Percentiles rank a stretch among this genome's conserved stretches.
These are phyloP conservation scores for Globisporangium emineosum DNA, from an alignment of 352 stramenopile genomes.

Conservation along the genomic window DNA sequence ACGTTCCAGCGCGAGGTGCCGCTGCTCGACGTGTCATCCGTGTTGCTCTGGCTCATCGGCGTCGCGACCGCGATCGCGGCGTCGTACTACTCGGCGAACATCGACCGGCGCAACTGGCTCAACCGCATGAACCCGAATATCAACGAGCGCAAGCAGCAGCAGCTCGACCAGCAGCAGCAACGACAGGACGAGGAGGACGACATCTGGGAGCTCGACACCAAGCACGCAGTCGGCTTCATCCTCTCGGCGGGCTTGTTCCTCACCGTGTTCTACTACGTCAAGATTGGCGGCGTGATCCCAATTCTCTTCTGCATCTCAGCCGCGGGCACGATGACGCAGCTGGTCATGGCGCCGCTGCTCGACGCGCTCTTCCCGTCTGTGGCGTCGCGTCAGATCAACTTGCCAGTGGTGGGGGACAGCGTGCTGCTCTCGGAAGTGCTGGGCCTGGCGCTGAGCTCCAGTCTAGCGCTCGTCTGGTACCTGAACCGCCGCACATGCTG, in stretches of 20 bases:
- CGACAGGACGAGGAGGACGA: slow-evolving; percentile 22
- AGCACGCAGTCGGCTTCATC: slow-evolving; percentile 67
- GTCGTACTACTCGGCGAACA: slow-evolving; percentile 56
- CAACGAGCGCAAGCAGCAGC: slow-evolving; percentile 16
- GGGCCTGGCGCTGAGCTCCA: slow-evolving; percentile 30
- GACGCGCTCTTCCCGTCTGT: slow-evolving; percentile 33
- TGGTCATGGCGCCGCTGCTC: slow-evolving; percentile 44
- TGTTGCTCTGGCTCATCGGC: slow-evolving; percentile 61
- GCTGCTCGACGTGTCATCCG: slow-evolving; percentile 52
- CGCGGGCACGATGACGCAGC: slow-evolving; percentile 43
- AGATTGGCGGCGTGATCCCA: slow-evolving; percentile 50
- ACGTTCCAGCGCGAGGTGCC: slow-evolving; percentile 47
- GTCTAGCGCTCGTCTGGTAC: slow-evolving; percentile 59
- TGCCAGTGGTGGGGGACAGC: slow-evolving; percentile 38
- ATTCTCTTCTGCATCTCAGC: slow-evolving; percentile 69
- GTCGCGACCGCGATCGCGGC: slow-evolving; percentile 53
- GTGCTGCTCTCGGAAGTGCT: slow-evolving; percentile 49
- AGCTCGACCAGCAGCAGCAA: slow-evolving; percentile 23
- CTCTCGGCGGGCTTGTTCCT: slow-evolving; percentile 52
- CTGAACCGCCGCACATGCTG: slow-evolving; percentile 65
- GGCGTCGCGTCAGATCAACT: slow-evolving; percentile 29
- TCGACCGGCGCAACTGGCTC: slow-evolving; percentile 19
- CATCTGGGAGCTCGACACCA: slow-evolving; percentile 61
- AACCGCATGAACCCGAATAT: slow-evolving; percentile 20
- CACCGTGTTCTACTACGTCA: slow-evolving; percentile 71